These are phyloP conservation scores for Corymbia citriodora DNA, from an alignment of 441 rosid species.

Conservation along the genomic window DNA sequence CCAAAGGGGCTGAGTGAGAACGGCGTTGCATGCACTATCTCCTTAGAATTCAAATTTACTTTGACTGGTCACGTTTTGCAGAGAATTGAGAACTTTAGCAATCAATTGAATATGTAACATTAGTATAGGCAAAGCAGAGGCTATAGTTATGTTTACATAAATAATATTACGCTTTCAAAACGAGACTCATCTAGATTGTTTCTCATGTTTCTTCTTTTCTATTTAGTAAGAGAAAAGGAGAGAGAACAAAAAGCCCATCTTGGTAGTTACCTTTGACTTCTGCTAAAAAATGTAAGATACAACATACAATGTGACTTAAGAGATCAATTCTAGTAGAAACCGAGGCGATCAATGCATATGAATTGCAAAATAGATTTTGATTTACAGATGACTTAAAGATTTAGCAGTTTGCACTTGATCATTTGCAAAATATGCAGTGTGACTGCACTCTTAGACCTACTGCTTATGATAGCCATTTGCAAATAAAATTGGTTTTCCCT, in stretches of 20 bases:
- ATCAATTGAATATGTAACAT: neutral
- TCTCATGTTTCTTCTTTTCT: too few species aligned
- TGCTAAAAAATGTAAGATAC: neutral
- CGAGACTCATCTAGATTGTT: too few species aligned
- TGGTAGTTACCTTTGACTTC: neutral
- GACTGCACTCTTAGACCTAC: neutral
- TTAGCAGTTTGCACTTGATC: neutral
- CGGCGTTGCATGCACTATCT: neutral
- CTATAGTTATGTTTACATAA: too few species aligned
- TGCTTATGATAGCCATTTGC: neutral
- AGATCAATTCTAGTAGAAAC: neutral
- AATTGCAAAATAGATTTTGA: neutral
- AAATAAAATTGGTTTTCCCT: neutral
- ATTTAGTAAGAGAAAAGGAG: too few species aligned
- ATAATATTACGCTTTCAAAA: neutral
- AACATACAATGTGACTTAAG: neutral
- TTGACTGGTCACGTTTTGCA: neutral
- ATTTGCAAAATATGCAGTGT: neutral
- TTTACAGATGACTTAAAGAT: neutral
- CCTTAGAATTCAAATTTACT: neutral
- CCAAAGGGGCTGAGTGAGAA: neutral
- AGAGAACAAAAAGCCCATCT: neutral
- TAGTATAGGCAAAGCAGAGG: neutral
- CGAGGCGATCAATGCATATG: neutral
- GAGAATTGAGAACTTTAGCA: neutral